These are phyloP conservation scores for Pichia sp. DNA, from an alignment of 1,139 yeast species.

Conservation along the genomic window DNA sequence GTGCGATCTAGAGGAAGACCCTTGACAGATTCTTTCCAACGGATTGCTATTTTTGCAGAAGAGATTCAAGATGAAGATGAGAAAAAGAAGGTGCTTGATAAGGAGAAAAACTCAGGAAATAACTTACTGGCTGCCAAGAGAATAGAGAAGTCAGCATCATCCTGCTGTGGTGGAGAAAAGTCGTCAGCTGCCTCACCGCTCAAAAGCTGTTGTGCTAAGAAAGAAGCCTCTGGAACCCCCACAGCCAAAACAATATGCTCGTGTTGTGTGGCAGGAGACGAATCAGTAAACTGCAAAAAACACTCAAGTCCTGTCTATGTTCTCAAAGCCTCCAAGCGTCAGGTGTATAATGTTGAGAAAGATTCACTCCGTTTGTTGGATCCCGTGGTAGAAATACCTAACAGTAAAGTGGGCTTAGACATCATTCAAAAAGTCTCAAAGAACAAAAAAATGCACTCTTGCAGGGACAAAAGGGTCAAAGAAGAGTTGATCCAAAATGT, in stretches of 20 bases:
- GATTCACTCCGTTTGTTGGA: conserved; percentile 35
- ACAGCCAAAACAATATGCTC: conserved; percentile 4
- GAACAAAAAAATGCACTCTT: conserved; percentile 13
- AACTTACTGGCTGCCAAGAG: conserved; percentile 12
- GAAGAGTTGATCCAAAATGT: conserved; percentile 10
- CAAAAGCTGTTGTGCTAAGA: neutral
- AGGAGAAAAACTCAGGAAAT: conserved; percentile 6
- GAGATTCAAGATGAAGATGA: conserved; percentile 25
- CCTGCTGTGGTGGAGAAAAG: conserved; percentile 4
- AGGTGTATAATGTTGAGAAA: conserved; percentile 46
- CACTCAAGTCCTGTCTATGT: conserved; percentile 38
- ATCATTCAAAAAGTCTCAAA: conserved; percentile 26
- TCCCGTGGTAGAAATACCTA: conserved; percentile 34
- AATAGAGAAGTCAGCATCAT: neutral
- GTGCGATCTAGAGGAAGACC: conserved; percentile 92
- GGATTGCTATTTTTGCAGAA: conserved; percentile 59
- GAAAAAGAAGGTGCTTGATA: conserved; percentile 9
- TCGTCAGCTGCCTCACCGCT: neutral
- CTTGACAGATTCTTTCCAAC: conserved; percentile 45
- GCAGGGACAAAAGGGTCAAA: conserved; percentile 8
- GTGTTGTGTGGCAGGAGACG: conserved; percentile 8
- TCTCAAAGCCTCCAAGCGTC: conserved; percentile 46
- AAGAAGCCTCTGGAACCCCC: neutral
- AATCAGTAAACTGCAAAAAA: conserved; percentile 7
- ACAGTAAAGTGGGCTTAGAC: conserved; percentile 31